Evolutionary conservation across 2,329 filamentous ascomycete species (phyloP).

Genomic region (Aspergillus hiratsukae): DNA sequence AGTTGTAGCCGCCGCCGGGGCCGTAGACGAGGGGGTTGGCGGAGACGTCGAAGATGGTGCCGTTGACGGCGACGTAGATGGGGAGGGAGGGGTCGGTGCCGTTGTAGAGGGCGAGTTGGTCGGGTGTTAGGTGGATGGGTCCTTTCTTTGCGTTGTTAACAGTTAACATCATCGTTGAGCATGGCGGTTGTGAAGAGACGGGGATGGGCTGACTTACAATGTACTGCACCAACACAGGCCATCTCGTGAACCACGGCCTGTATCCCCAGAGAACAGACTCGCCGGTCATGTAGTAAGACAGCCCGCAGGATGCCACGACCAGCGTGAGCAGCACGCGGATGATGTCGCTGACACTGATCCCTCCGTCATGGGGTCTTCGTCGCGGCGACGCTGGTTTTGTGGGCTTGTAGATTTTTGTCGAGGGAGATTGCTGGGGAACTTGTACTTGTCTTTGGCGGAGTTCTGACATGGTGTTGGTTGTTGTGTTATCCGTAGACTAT

Average conservation of each 20-base stretch:
- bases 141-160: conserved; percentile 35
- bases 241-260: conserved; percentile 58
- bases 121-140: conserved; percentile 68
- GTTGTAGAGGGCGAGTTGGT: conserved; percentile 69
- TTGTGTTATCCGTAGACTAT: background rate
- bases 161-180: background rate
- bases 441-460: conserved; percentile 28
- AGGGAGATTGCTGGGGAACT: conserved; percentile 8
- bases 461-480: conserved; percentile 23
- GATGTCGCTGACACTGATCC: conserved; percentile 56
- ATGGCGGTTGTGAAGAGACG: background rate
- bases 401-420: conserved; percentile 3
- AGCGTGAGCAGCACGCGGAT: conserved; percentile 66
- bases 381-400: conserved; percentile 6
- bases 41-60: conserved; percentile 62
- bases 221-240: conserved; percentile 55
- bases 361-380: conserved; percentile 18
- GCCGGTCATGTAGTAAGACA: conserved; percentile 75
- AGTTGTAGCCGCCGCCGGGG: conserved; percentile 78
- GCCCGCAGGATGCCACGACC: conserved; percentile 59
- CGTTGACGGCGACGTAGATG: conserved; percentile 81
- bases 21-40: conserved; percentile 60
- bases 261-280: conserved; percentile 67
- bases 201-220: conserved; percentile 48
- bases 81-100: conserved; percentile 71